phyloP scores from a whole-genome alignment of 2,329 filamentous ascomycete genomes.

The Verticillium nonalfalfae region DNA sequence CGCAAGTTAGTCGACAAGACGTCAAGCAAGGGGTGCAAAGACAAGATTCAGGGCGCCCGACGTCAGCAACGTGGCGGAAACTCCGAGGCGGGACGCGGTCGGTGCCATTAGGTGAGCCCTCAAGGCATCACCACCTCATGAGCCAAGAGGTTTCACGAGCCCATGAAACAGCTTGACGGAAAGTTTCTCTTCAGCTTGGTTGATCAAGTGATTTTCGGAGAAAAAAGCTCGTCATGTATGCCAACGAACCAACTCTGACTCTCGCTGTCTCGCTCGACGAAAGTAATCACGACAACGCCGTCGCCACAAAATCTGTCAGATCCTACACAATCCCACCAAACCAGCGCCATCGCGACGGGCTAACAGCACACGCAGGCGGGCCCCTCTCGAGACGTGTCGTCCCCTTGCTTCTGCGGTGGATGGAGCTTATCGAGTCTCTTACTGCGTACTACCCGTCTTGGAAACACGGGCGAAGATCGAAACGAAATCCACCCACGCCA shows the following conservation, averaged over 20 bases:
- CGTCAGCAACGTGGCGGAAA: background rate
- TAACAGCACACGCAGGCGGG: background rate
- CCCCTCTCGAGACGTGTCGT: background rate
- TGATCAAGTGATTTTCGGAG: background rate
- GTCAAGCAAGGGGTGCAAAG: background rate
- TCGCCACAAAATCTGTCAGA: background rate
- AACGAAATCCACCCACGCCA: background rate
- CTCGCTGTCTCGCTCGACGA: background rate
- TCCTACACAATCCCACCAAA: background rate
- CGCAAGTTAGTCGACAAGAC: background rate
- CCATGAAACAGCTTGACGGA: too few species aligned
- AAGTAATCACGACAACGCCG: background rate
- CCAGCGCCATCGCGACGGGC: background rate
- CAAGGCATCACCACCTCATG: too few species aligned
- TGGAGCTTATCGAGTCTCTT: background rate
- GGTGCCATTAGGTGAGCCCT: too few species aligned
- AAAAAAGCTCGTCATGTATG: background rate
- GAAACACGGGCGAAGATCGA: background rate
- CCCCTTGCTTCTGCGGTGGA: background rate
- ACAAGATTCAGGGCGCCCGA: background rate
- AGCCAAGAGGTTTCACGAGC: too few species aligned
- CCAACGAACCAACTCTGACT: background rate
- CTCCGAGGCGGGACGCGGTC: background rate
- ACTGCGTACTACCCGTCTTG: background rate
- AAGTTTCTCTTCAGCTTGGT: too few species aligned